Evolutionary conservation across 106 monocot species (phyloP).

Genomic region (Dioscorea dumetorum): DNA sequence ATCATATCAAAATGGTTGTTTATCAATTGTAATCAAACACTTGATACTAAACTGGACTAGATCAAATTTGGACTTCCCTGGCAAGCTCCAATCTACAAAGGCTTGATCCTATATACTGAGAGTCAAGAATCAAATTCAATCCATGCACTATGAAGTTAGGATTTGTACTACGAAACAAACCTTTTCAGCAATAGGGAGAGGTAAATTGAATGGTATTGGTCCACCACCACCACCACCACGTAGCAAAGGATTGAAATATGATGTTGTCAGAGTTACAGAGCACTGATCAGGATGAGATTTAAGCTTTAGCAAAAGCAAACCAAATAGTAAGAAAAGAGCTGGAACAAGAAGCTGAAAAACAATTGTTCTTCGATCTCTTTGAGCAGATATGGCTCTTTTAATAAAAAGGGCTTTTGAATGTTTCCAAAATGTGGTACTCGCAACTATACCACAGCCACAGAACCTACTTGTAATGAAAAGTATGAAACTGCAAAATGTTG

Average conservation of each 20-base stretch:
- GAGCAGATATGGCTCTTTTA: slow-evolving; percentile 67
- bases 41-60: too few species aligned
- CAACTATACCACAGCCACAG: slow-evolving; percentile 45
- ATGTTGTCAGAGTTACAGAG: slow-evolving; percentile 62
- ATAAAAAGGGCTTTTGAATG: slow-evolving; percentile 73
- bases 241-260: slow-evolving; percentile 81
- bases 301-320: slow-evolving; percentile 64
- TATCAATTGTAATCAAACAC: too few species aligned
- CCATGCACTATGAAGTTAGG: neutral
- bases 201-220: slow-evolving; percentile 85
- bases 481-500: slow-evolving; percentile 34
- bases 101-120: too few species aligned
- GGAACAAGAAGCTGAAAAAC: slow-evolving; percentile 82
- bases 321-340: slow-evolving; percentile 62
- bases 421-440: slow-evolving; percentile 50
- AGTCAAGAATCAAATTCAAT: neutral
- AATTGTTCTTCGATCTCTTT: slow-evolving; percentile 74
- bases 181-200: slow-evolving; percentile 47
- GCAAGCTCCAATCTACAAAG: too few species aligned
- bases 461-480: slow-evolving; percentile 26
- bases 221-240: slow-evolving; percentile 82
- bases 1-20: too few species aligned
- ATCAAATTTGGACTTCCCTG: too few species aligned
- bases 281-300: slow-evolving; percentile 89
- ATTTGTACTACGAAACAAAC: slow-evolving; percentile 17